Evolutionary conservation across 2,329 filamentous ascomycete genomes (phyloP), one percentile per base, ranked within the genome.

Genomic region (Diaporthe vaccinii): DNA sequence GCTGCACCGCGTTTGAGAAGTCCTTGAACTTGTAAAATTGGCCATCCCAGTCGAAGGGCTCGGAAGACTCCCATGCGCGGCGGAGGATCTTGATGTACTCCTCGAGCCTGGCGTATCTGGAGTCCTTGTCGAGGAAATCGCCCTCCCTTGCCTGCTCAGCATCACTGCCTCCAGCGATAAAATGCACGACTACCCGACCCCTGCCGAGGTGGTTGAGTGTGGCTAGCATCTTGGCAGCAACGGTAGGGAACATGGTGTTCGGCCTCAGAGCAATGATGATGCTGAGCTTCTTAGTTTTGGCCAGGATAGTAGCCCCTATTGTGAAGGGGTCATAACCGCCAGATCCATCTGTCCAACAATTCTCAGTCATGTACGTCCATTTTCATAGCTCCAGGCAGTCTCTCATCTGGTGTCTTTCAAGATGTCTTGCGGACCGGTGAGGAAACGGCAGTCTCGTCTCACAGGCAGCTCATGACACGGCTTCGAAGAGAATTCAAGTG

Each of bases 51-150:
- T 91, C 90, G 74, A 92, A 92, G 0, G 90, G 86, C 25, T 90
- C 89, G 0, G 84, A 69, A 0, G 89, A 91, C 28, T 85, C 79
- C 90, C 90, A 92, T 0, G 90, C 90, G 0, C 89, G 87, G 28
- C 88, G 86, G 3, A 92, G 85, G 78, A 92, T 92, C 76, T 84
- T 85, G 83, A 92, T 91, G 81, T 92, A 92, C 77, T 92, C 90
- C 79, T 91, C 90, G 8, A 90, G 83, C 0, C 90, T 87, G 14
- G 79, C 88, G 77, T 92, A 92, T 12, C 90, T 87, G 79, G 91
- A 83, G 14, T 89, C 86, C 79, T 92, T 92, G 80, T 79, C 84
- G 2, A 91, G 79, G 78, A 90, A 91, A 77, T 92, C 90, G 15
- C 90, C 90, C 80, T 92, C 90, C 36, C 85, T 85, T 0, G 89